These are phyloP conservation scores for Eudorina sp. DNA, from an alignment of 139 green algal genomes.

Conservation along the genomic window DNA sequence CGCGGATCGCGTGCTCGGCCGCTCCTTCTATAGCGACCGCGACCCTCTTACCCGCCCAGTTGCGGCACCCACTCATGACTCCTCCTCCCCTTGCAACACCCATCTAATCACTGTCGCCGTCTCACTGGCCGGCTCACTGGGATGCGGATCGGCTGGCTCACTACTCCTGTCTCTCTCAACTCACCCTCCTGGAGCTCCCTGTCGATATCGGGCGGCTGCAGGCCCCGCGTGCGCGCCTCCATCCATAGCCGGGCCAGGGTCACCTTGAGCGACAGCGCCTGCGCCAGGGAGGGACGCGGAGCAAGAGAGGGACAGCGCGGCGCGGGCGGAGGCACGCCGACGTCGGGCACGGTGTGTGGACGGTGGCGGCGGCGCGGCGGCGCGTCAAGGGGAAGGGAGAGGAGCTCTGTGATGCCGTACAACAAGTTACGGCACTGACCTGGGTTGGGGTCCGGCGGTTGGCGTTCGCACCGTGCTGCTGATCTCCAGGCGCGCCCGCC, in stretches of 20 bases:
- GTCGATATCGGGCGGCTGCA: not conserved
- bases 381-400: not conserved
- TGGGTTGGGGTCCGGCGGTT: not conserved
- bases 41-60: too few relatives aligned
- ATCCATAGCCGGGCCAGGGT: slow-evolving; percentile 2
- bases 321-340: too few relatives aligned
- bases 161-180: not conserved
- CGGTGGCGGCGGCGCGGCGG: too few relatives aligned
- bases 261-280: not conserved
- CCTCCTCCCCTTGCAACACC: not conserved
- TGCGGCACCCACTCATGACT: not conserved
- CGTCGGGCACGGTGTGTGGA: too few relatives aligned
- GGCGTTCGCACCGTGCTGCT: too few relatives aligned
- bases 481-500: not conserved
- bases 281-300: not conserved
- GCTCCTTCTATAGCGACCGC: too few relatives aligned
- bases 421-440: not conserved
- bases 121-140: not conserved
- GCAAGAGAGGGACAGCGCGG: not conserved
- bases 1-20: too few relatives aligned
- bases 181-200: not conserved
- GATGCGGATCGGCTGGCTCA: not conserved
- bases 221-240: not conserved
- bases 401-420: not conserved
- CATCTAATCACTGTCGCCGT: not conserved